Evolutionary conservation across 768 basidiomycete genomes (phyloP).

Genomic region (Boletellus ananas): DNA sequence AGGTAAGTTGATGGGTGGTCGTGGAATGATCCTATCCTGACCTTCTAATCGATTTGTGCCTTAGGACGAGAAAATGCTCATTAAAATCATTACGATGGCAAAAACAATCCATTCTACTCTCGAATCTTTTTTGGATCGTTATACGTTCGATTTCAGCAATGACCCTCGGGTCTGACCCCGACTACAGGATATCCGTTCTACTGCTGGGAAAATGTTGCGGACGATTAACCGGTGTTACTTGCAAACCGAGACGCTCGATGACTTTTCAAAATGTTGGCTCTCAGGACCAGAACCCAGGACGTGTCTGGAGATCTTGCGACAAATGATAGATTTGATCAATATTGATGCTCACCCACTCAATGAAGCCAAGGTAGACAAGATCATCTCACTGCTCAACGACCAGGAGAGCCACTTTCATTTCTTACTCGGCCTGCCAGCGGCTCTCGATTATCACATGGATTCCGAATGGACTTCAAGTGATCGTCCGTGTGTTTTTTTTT

Average conservation of each 20-base stretch:
- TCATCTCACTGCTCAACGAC: not conserved
- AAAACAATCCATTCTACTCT: not conserved
- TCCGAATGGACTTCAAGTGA: no score
- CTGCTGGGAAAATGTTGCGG: not conserved
- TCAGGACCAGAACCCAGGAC: not conserved
- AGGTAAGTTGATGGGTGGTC: not conserved
- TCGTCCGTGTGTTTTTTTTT: no score
- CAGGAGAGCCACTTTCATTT: not conserved
- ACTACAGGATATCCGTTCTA: not conserved
- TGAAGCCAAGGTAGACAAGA: not conserved
- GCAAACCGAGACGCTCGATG: not conserved
- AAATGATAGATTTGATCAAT: not conserved
- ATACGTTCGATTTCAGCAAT: no score
- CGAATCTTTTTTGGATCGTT: no score
- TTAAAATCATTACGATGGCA: not conserved
- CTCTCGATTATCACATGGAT: no score
- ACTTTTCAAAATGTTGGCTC: not conserved
- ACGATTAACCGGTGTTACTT: not conserved
- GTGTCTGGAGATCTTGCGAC: not conserved
- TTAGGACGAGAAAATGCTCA: not conserved
- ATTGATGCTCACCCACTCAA: no score
- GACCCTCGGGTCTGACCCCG: no score
- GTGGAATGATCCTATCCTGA: not conserved
- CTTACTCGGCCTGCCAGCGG: not conserved
- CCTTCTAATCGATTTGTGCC: not conserved